Evolutionary conservation across 306 rosid genomes (phyloP), one percentile per base, ranked within the genome.

Genomic region (Vicia villosa): DNA sequence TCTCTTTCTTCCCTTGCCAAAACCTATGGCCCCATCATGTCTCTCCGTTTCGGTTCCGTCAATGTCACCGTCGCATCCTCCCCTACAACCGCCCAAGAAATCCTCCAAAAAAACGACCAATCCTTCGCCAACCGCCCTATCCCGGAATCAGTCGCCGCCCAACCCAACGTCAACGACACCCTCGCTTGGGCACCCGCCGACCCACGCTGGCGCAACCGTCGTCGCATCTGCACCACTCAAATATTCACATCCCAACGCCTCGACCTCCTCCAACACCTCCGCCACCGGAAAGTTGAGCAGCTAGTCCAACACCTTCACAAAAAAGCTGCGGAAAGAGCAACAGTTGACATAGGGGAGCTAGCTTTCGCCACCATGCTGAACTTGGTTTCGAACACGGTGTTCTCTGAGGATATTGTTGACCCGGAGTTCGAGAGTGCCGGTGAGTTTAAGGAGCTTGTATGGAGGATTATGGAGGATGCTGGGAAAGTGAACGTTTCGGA

Each of bases 391-490:
- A 82, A 87, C 79, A 87, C 89, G 0, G 82, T 84, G 28, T 84
- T 82, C 34, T 87, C 87, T 5, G 84, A 80, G 75, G 92, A 87
- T 19, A 4, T 87, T 7, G 85, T 84, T n/a, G 92, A 78, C 38
- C 22, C 86, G 0, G 85, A 70, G 13, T 84, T 84, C 61, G 73
- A 60, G 65, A 34, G 74, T 2, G 92, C 89, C 0, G 82, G 84
- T 7, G 92, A 84, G 72, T 80, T 87, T 38, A 84, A 87, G 63
- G 82, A 84, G 8, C 40, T 87, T 1, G 92, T 84, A 38, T 80
- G 92, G 89, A 69, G 89, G 82, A 87, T 87, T 62, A 87, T 87
- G 92, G 85, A 80, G 69, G 80, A 80, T 24, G 89, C 85, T 0
- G 89, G 92, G 66, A 87, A 19, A 79, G 74, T 76, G 13, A 87